These are phyloP conservation scores for Arthroderma sp. DNA, from an alignment of 2,329 filamentous ascomycete species.

Conservation along the genomic window DNA sequence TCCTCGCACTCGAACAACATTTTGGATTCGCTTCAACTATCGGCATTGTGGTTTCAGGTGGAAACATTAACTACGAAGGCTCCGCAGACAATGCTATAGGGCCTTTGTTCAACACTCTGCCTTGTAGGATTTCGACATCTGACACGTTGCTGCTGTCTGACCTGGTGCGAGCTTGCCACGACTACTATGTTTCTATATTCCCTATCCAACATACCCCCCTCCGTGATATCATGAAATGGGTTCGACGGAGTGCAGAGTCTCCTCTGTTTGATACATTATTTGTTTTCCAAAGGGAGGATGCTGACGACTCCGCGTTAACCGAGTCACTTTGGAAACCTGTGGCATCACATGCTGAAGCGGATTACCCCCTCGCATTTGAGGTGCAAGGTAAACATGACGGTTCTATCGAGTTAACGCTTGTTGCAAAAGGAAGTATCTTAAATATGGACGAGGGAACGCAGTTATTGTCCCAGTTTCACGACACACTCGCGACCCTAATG, in stretches of 20 bases:
- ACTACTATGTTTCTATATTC: conserved; percentile 54
- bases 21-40: conserved; percentile 41
- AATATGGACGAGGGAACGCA: conserved; percentile 21
- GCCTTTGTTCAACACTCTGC: conserved; percentile 81
- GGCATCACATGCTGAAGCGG: conserved; percentile 39
- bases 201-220: conserved; percentile 68
- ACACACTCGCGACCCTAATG: conserved; percentile 24
- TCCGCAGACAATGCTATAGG: conserved; percentile 57
- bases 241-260: conserved; percentile 39
- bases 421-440: conserved; percentile 39
- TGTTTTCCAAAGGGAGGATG: conserved; percentile 54
- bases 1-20: conserved; percentile 45
- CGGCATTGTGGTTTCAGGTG: conserved; percentile 67
- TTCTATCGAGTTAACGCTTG: conserved; percentile 44
- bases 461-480: conserved; percentile 34
- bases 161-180: conserved; percentile 52
- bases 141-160: conserved; percentile 43
- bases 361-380: conserved; percentile 71
- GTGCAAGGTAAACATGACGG: conserved; percentile 41
- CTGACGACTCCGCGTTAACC: conserved; percentile 13
- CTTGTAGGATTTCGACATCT: conserved; percentile 45
- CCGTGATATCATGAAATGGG: conserved; percentile 70
- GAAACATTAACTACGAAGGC: conserved; percentile 52
- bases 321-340: conserved; percentile 42
- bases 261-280: conserved; percentile 70